Conservation (phyloP, 2,329 filamentous ascomycete species). For the Colletotrichum limetticola region DNA sequence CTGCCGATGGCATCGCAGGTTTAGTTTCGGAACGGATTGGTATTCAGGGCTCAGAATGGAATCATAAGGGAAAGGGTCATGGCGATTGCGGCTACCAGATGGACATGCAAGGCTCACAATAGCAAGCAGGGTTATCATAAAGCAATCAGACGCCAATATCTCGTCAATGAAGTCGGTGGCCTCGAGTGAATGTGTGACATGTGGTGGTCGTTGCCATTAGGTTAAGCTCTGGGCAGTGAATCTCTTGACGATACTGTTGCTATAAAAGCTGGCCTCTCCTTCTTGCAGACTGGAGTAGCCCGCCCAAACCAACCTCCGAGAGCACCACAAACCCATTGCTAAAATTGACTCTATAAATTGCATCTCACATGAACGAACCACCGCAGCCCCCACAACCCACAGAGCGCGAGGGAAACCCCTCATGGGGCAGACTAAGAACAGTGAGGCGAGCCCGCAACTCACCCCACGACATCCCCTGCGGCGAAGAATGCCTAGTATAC, state of each 20-base stretch:
- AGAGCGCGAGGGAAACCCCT: neutral
- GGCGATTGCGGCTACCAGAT: neutral
- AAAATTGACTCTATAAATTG: too few relatives aligned
- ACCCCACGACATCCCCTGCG: constrained; percentile 9
- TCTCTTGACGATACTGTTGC: neutral
- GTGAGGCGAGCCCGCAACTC: constrained; percentile 17
- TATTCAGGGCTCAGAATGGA: neutral
- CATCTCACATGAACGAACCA: neutral
- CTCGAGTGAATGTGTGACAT: neutral
- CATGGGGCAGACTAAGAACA: neutral
- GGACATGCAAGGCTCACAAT: too few relatives aligned
- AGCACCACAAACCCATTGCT: neutral
- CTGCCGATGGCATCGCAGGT: neutral
- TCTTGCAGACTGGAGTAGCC: rapidly evolving
- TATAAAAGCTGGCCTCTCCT: neutral
- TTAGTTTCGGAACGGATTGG: neutral
- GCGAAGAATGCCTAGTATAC: constrained; percentile 5
- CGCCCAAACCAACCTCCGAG: neutral
- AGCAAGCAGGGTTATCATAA: neutral
- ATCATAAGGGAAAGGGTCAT: neutral
- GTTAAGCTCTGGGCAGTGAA: too few relatives aligned
- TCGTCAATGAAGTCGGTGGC: too few relatives aligned
- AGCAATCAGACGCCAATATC: neutral
- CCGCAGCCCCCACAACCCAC: neutral
- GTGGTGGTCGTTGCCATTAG: too few relatives aligned